phyloP scores from a whole-genome alignment of 2,329 filamentous ascomycete genomes.

The Colletotrichum somersetense region DNA sequence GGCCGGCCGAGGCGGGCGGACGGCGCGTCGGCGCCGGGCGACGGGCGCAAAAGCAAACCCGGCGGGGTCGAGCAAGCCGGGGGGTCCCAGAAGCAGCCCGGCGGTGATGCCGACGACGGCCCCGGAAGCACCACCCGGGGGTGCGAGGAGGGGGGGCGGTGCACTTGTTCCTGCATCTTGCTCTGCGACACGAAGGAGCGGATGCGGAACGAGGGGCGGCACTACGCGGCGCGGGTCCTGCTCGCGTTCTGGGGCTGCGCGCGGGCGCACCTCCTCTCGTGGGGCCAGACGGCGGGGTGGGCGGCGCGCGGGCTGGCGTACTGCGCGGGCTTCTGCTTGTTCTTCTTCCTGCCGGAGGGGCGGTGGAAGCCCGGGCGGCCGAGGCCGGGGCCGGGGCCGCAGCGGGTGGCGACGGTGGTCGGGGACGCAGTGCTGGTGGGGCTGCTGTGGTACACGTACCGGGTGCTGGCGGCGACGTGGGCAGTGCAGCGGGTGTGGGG shows the following conservation, averaged over 20 bases:
- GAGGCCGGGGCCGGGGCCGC: background rate
- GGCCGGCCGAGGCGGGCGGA: background rate
- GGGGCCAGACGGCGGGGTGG: background rate
- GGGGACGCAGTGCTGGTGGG: background rate
- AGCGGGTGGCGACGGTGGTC: slow-evolving; percentile 10
- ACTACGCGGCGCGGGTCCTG: background rate
- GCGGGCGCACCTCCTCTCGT: background rate
- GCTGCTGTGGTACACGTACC: background rate
- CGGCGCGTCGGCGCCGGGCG: background rate
- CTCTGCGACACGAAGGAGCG: background rate
- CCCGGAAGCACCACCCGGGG: background rate
- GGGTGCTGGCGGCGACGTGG: slow-evolving; percentile 2
- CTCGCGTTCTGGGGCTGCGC: slow-evolving; percentile 7
- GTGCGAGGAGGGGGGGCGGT: background rate
- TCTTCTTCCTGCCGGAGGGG: background rate
- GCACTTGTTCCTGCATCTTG: background rate
- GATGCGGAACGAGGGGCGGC: slow-evolving; percentile 5
- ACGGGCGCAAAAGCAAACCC: too few species aligned
- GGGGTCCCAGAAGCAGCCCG: too few species aligned
- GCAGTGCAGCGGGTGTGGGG: slow-evolving; percentile 17
- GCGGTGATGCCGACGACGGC: background rate
- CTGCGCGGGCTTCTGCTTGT: background rate
- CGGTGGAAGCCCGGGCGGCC: background rate
- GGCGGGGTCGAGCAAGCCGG: background rate
- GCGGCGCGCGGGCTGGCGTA: too few species aligned